phyloP scores from a whole-genome alignment of 495 filamentous ascomycete genomes.

The Lasiosphaeria hispida region DNA sequence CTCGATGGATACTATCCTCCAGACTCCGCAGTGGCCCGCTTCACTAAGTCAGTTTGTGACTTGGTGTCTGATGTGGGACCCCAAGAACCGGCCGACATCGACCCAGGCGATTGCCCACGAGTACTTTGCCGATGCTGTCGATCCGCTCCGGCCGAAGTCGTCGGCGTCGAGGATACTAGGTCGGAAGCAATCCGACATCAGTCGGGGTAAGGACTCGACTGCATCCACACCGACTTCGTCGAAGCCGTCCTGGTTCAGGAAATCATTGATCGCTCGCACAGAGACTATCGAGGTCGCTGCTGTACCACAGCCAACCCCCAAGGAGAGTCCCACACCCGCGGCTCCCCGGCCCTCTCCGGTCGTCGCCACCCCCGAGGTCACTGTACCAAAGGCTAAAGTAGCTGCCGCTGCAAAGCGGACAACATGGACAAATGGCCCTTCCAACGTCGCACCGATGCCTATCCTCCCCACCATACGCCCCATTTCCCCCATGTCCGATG shows the following conservation, averaged over 20 bases:
- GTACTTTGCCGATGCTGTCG: constrained; percentile 93
- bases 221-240: constrained; percentile 68
- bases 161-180: constrained; percentile 79
- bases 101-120: constrained; percentile 89
- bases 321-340: constrained; percentile 7
- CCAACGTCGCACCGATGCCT: constrained; percentile 91
- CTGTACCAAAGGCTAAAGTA: constrained; percentile 57
- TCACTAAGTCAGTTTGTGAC: constrained; percentile 90
- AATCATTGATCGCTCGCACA: constrained; percentile 74
- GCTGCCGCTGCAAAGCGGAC: constrained; percentile 64
- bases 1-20: constrained; percentile 91
- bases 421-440: constrained; percentile 78
- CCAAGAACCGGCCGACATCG: constrained; percentile 89
- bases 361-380: constrained; percentile 52
- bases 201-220: constrained; percentile 58
- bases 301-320: constrained; percentile 13
- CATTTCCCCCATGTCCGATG: constrained; percentile 88
- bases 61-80: constrained; percentile 99
- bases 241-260: constrained; percentile 94
- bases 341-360: constrained; percentile 46
- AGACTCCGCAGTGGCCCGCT: constrained; percentile 85
- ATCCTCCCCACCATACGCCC: constrained; percentile 95
- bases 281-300: constrained; percentile 45
- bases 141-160: constrained; percentile 89
- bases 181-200: constrained; percentile 81